Evolutionary conservation across 2,329 filamentous ascomycete species (phyloP), one percentile per base, ranked within the genome.

Genomic region (Cryoendolithus antarcticus): DNA sequence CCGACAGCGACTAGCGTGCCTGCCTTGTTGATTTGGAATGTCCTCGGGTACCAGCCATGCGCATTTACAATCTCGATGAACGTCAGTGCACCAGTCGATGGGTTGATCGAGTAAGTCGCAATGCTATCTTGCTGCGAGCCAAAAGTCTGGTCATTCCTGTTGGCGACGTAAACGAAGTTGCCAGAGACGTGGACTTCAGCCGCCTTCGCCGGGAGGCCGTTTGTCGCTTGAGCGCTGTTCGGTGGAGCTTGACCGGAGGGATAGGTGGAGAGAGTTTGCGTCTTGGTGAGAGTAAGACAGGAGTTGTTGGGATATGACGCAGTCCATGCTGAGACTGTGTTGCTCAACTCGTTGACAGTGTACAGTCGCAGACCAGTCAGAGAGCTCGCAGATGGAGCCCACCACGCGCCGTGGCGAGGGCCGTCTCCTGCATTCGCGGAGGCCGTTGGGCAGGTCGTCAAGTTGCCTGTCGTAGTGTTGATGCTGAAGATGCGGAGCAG

Each of bases 371-470:
- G 38, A 13, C 43, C 40, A 9, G 34, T 32, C 24, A 35, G 35
- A 5, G 57, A 53, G 9, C 57, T 56, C 12, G 39, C 39, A 9
- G 30, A 36, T 10, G 39, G 39, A 9, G 34, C 34, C 66, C 67
- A 72, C 56, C 70, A 76, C 4, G 62, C 57, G 1, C 45, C 52
- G 39, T 57, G 54, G 8, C 54, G 46, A 6, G 54, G 54, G 9
- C 54, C 54, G 19, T 46, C 46, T 9, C 54, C 54, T 6, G 52
- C 37, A 11, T 31, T 35, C 7, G 48, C 48, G n/a, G 45, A 32
- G 12, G 50, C 38, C 3, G 49, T 41, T 1, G 44, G 41, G 12
- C 40, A 35, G 4, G 45, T 36, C 4, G 34, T 48, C n/a, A 54
- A 35, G 4, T 41, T 39, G n/a, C 39, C 41, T n/a, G 42, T 47